phyloP scores from a whole-genome alignment of 805 yeast species.

The Sugiyamaella smithiae region DNA sequence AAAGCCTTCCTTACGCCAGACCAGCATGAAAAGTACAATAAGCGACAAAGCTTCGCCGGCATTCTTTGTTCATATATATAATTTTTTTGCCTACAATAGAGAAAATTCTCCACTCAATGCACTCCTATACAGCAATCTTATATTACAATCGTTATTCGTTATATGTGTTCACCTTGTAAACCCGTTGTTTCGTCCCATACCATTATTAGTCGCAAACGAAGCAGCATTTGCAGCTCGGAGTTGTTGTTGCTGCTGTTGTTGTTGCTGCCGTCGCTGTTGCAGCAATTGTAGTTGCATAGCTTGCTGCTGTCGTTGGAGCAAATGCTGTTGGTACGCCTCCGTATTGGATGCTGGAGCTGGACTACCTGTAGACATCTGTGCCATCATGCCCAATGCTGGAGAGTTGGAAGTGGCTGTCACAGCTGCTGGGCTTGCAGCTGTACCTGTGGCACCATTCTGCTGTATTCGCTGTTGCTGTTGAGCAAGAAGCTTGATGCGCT shows the following conservation, averaged over 20 bases:
- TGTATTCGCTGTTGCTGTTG: conserved; percentile 26
- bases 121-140: too few relatives aligned
- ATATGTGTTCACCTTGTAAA: too few relatives aligned
- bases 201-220: neutral
- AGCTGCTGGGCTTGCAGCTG: neutral
- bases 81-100: too few relatives aligned
- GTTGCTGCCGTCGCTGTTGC: conserved; percentile 30
- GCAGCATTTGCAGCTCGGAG: conserved; percentile 32
- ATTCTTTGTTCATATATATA: too few relatives aligned
- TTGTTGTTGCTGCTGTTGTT: conserved; percentile 22
- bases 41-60: too few relatives aligned
- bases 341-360: conserved; percentile 13
- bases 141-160: too few relatives aligned
- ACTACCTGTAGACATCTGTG: conserved; percentile 4
- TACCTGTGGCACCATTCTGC: conserved; percentile 18
- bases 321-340: conserved; percentile 13
- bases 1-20: too few relatives aligned
- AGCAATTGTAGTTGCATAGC: conserved; percentile 13
- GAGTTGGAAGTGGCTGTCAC: neutral
- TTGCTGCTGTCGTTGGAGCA: conserved; percentile 18
- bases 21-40: too few relatives aligned
- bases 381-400: neutral
- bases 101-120: too few relatives aligned
- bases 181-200: too few relatives aligned
- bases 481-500: conserved; percentile 42